Base-by-base conservation (phyloP, 2,329 filamentous ascomycete genomes). In the Hypoxylon sp. region DNA sequence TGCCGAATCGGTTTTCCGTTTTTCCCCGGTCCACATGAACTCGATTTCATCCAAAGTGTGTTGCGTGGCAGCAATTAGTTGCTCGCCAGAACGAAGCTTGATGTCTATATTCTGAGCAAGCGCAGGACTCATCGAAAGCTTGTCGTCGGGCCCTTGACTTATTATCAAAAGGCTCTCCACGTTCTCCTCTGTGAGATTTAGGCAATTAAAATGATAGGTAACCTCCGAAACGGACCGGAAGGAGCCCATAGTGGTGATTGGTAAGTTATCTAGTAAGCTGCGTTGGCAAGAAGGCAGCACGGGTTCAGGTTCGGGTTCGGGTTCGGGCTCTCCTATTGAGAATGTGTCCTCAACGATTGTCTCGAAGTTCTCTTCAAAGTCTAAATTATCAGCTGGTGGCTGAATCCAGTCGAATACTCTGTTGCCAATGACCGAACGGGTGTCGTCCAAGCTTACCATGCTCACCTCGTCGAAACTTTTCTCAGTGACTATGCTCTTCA, bases 1-100 rank as follows among this genome's bases (percentile, higher is more conserved):
- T n/a, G n/a, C n/a, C n/a, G 23, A 30, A 6, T 41, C 25, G 16
- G 5, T 12, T 2, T 41, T 30, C 11, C 26, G 37, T 19, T 13
- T 40, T 20, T 31, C 25, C 3, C 44, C 51, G 3, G 51, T 54
- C 51, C 51, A 54, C 51, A 49, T 54, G 20, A 16, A 27, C 20
- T 54, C 44, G 7, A 54, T 32, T 35, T 54, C 37, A 27, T 54
- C 19, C 8, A 54, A 25, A 21, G 26, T 13, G 20, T 49, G 27
- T n/a, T 49, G 51, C 9, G 30, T 54, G 5, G 32, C 41, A 25
- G 42, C 32, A 19, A 49, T 40, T 19, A 54, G 21, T 26, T 38
- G 27, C 5, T 21, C 12, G 20, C 25, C 13, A 5, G 17, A 30
- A 7, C 12, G 26, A 31, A 35, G n/a, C 17, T 21, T 35, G 16